A percentile compares a stretch with the other conserved stretches of the same genome.
Conservation (phyloP, 371 early-diverging fungal genomes). For the Mortierella sp. region DNA sequence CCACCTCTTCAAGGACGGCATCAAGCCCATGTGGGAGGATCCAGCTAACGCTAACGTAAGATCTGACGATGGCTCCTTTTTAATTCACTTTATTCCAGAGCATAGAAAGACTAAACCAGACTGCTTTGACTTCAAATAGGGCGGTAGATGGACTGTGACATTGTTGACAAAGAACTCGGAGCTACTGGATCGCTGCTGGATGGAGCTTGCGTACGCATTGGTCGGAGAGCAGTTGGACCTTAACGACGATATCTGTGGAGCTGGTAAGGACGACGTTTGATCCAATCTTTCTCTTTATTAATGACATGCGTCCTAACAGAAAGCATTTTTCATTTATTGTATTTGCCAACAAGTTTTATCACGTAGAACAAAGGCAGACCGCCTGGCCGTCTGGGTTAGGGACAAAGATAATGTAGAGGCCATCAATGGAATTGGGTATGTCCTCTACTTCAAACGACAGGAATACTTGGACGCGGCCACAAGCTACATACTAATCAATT, state of each 20-base stretch:
- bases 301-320: neutral
- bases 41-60: constrained; percentile 84
- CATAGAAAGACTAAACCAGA: neutral
- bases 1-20: constrained; percentile 95
- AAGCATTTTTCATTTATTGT: neutral
- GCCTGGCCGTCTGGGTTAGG: constrained; percentile 54
- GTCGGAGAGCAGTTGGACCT: constrained; percentile 52
- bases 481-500: neutral
- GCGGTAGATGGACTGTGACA: constrained; percentile 52
- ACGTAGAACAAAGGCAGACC: constrained; percentile 45
- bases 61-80: neutral
- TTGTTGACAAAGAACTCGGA: constrained; percentile 34
- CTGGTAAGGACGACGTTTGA: constrained; percentile 20
- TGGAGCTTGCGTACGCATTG: constrained; percentile 49
- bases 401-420: constrained; percentile 47
- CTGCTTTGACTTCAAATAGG: constrained; percentile 17
- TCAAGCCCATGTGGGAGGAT: constrained; percentile 99
- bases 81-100: neutral
- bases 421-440: constrained; percentile 54
- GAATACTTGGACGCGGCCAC: too few relatives aligned
- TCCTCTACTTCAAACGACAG: neutral
- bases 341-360: constrained; percentile 9
- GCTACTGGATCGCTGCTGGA: constrained; percentile 50
- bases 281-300: neutral
- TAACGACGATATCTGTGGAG: constrained; percentile 49